Percentiles rank a stretch among this genome's conserved stretches.
These are phyloP conservation scores for Aspergillus novoparasiticus DNA, from an alignment of 2,329 filamentous ascomycete genomes.

Conservation along the genomic window DNA sequence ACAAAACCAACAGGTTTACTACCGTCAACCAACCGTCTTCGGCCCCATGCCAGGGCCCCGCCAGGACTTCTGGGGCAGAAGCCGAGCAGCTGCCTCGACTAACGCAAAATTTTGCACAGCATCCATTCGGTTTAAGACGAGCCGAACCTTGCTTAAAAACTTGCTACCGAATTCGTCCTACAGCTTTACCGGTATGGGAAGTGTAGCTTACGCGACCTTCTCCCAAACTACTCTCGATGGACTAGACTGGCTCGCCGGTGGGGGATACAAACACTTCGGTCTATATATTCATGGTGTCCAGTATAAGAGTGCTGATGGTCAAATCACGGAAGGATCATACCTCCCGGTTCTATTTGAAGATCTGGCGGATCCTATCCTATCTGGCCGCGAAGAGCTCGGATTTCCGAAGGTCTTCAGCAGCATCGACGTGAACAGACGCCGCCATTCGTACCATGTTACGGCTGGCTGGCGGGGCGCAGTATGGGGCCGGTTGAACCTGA, in stretches of 20 bases:
- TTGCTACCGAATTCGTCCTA: conserved; percentile 49
- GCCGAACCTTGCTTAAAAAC: conserved; percentile 52
- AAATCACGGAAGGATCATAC: conserved; percentile 54
- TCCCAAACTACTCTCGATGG: conserved; percentile 49
- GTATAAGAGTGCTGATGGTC: conserved; percentile 55
- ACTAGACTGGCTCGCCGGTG: conserved; percentile 64
- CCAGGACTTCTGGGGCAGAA: conserved; percentile 33
- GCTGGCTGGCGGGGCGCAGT: conserved; percentile 48
- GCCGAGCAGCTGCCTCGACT: conserved; percentile 25
- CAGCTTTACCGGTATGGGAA: conserved; percentile 47
- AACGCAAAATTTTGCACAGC: conserved; percentile 49
- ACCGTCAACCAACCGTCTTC: conserved; percentile 51
- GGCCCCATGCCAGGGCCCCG: conserved; percentile 52
- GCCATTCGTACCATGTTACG: conserved; percentile 41
- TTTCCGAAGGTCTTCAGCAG: conserved; percentile 63
- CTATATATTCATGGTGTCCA: conserved; percentile 66
- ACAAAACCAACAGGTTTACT: conserved; percentile 45
- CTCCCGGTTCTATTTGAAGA: conserved; percentile 62
- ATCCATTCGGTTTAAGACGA: conserved; percentile 55
- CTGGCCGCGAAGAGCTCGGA: conserved; percentile 62
- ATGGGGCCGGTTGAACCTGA: conserved; percentile 42
- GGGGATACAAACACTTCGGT: conserved; percentile 60
- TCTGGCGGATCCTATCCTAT: conserved; percentile 61
- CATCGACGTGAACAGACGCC: conserved; percentile 48
- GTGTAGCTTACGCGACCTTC: conserved; percentile 48